These are phyloP conservation scores for Termitomyces sp. DNA, from an alignment of 768 basidiomycete species.

Conservation along the genomic window DNA sequence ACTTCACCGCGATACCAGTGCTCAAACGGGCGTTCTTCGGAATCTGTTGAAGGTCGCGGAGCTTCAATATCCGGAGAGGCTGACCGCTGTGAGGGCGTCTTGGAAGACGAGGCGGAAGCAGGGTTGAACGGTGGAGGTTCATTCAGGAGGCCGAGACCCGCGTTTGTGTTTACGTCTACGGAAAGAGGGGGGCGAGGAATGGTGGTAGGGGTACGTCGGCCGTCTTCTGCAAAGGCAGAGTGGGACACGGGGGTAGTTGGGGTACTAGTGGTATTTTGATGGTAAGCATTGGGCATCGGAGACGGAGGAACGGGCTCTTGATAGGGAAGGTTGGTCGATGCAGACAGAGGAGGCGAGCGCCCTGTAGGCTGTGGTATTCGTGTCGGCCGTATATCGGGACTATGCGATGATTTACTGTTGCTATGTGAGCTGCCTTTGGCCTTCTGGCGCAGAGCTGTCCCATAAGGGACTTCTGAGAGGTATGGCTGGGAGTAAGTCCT, in stretches of 20 bases:
- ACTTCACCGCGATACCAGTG: slow-evolving; percentile 91
- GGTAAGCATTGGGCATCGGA: slow-evolving; percentile 14
- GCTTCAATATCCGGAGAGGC: slow-evolving; percentile 30
- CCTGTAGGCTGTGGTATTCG: slow-evolving; percentile 40
- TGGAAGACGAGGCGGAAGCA: slow-evolving; percentile 40
- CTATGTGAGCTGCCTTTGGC: slow-evolving; percentile 20
- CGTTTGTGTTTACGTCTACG: slow-evolving; percentile 10
- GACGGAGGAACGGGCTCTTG: slow-evolving; percentile 11
- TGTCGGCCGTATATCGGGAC: slow-evolving; percentile 40
- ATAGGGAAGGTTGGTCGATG: slow-evolving; percentile 14
- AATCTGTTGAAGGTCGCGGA: slow-evolving; percentile 62
- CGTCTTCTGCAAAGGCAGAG: slow-evolving; percentile 2
- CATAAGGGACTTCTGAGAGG: slow-evolving; percentile 31
- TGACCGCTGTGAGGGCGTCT: slow-evolving; percentile 28
- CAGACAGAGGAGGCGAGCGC: slow-evolving; percentile 24
- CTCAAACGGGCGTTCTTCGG: slow-evolving; percentile 79
- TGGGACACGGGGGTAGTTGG: slow-evolving; percentile 7
- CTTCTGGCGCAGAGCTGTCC: slow-evolving; percentile 24
- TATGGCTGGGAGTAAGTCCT: slow-evolving; percentile 67
- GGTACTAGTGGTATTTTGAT: slow-evolving; percentile 14
- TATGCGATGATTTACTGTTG: slow-evolving; percentile 40
- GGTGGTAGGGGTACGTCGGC: slow-evolving; percentile 2
- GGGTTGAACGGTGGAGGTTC: slow-evolving; percentile 60
- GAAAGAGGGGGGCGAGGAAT: neutral
- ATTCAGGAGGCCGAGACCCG: slow-evolving; percentile 45